Evolutionary conservation across 106 monocot species (phyloP).

Genomic region (Dioscorea dumetorum): DNA sequence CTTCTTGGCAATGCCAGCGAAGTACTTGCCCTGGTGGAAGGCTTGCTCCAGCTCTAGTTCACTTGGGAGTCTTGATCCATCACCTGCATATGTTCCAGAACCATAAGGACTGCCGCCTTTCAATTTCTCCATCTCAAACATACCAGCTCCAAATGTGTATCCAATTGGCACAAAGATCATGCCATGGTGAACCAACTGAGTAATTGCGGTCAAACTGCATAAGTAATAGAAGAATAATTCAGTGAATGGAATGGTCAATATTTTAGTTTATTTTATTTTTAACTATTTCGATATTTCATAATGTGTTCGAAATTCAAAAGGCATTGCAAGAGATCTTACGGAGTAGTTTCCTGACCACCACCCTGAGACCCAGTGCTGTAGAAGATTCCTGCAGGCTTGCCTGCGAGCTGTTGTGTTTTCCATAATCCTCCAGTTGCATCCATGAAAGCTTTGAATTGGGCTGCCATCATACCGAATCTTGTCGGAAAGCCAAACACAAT

Average conservation of each 20-base stretch:
- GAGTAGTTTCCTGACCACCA: slow-evolving; percentile 67
- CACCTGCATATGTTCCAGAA: slow-evolving; percentile 64
- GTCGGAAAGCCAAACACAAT: slow-evolving; percentile 71
- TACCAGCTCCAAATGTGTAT: slow-evolving; percentile 69
- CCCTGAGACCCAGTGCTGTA: slow-evolving; percentile 69
- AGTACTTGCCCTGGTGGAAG: slow-evolving; percentile 70
- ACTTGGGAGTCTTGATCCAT: slow-evolving; percentile 49
- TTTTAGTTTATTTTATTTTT: too few relatives aligned
- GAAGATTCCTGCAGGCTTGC: slow-evolving; percentile 72
- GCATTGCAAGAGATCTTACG: slow-evolving; percentile 23
- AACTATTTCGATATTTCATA: not conserved
- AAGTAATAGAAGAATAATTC: not conserved
- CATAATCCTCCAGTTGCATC: slow-evolving; percentile 70
- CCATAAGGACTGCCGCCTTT: slow-evolving; percentile 74
- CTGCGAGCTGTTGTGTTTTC: slow-evolving; percentile 51
- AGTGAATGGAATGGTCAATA: not conserved
- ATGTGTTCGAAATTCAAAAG: not conserved
- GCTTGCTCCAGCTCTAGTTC: slow-evolving; percentile 60
- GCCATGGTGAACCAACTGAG: slow-evolving; percentile 62
- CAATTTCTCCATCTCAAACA: slow-evolving; percentile 63
- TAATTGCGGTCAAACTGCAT: slow-evolving; percentile 59
- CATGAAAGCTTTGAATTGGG: slow-evolving; percentile 66
- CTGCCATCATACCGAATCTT: slow-evolving; percentile 70
- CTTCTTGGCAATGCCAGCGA: slow-evolving; percentile 58
- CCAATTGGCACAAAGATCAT: slow-evolving; percentile 74